Base-by-base conservation (phyloP, 768 basidiomycete genomes). In the Psilocybe subaeruginosa region DNA sequence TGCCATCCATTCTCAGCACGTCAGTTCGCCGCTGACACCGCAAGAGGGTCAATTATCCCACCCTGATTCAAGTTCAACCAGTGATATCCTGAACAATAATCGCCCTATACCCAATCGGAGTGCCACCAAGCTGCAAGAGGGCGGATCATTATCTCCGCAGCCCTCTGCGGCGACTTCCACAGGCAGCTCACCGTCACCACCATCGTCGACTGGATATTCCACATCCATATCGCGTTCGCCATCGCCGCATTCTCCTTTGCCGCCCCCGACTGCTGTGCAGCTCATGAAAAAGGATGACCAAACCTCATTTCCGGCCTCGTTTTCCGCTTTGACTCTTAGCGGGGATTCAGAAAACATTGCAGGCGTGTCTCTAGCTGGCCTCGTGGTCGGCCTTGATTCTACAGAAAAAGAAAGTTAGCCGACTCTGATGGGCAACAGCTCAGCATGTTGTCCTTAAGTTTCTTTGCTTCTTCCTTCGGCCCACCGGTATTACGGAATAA, bases 191-290 rank as follows among this genome's bases (percentile, higher is more conserved):
- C 86, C 89, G 16, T 77, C 83, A 5, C 81, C 83, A 27, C 80
- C 83, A 31, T 86, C 88, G 8, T 88, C 85, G 33, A 76, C 77
- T 8, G 86, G 86, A 52, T 87, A 81, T 59, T 77, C 81, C 29
- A 78, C 80, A 1, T 83, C 85, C 12, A 67, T 81, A 11, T 85
- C 85, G 7, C 76, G 80, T 45, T 84, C 82, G 7, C 82, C 83
- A 0, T 79, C 78, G 1, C 78, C 81, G 1, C 76, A 71, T 37
- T 75, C 74, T 17, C 73, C 73, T 9, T 68, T 64, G 2, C 74
- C 73, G 7, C 74, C 74, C 8, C 67, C 69, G 6, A 76, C 78
- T 16, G 76, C 77, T 8, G 65, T 73, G 31, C 74, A 73, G 3
- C 39, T 67, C 29, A 64, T 63, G 33, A 68, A 59, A 53, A 64